Base-by-base conservation (phyloP, 768 basidiomycete species). In the Tylopilus sp. region DNA sequence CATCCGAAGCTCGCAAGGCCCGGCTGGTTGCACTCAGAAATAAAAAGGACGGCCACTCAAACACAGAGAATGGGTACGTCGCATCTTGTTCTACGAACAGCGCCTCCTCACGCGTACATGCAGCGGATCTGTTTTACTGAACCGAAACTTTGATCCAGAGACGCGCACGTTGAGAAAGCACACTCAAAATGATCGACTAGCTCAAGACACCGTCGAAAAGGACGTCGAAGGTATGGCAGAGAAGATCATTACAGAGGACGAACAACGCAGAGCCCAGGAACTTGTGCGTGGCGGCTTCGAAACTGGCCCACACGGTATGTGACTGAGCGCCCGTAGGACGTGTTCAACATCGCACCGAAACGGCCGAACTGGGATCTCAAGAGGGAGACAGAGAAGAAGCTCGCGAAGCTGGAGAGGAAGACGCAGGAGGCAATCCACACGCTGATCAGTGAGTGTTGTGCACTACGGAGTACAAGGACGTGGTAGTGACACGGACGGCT, bases 331-430 rank as follows among this genome's bases (percentile, higher is more conserved):
- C 41, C 47, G 55, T 44, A 95, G 94, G 91, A 95, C 66, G 76
- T 97, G 40, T 91, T 97, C 67, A 98, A 97, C 65, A 98, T 99
- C 59, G 95, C 94, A 21, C 97, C 97, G 4, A 98, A 95, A 78
- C 81, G 94, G 42, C 86, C 91, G 10, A 98, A 95, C 70, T 95
- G 93, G 94, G 93, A 95, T 67, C 75, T 97, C 61, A 95, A 94
- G 69, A 82, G 93, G 51, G 93, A 98, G 61, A 83, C 95, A 72
- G 91, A 95, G 51, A 91, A 88, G 74, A 93, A 91, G 67, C 69
- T 93, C 42, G 79, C 85, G 8, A 94, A 85, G 65, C 75, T 98
- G n/a, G 94, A 97, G 62, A 74, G 91, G 59, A 86, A 83, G 71
- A 97, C 93, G 2, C 90, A 95, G 55, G 90, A 95, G 68, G 83